A percentile compares a stretch with the other conserved stretches of the same genome.
phyloP scores from a whole-genome alignment of 2,329 filamentous ascomycete genomes.

The Colletotrichum sublineola region DNA sequence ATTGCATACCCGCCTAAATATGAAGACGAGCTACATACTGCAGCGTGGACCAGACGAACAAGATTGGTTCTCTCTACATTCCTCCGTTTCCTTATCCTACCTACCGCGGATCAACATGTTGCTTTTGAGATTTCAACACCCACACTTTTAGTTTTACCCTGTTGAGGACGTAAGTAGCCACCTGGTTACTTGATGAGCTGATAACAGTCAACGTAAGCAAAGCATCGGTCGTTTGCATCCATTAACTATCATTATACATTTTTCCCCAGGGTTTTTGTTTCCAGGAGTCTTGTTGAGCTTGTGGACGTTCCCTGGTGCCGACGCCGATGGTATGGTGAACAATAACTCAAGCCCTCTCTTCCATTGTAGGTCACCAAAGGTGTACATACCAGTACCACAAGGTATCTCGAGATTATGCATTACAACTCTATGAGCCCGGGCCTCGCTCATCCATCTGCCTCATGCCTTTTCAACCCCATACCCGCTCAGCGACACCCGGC shows the following conservation, averaged over 20 bases:
- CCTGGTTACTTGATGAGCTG: background rate
- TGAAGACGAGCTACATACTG: background rate
- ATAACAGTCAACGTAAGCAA: background rate
- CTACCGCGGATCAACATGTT: background rate
- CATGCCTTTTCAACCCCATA: background rate
- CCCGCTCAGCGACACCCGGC: slow-evolving; percentile 26
- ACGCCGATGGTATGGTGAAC: background rate
- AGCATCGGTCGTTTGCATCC: background rate
- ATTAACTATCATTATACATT: background rate
- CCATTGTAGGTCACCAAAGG: background rate
- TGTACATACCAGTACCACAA: background rate
- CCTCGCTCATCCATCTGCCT: too few species aligned
- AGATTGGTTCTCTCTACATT: background rate
- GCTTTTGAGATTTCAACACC: background rate
- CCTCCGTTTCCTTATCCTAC: background rate
- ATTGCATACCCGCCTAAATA: background rate
- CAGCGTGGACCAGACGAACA: background rate
- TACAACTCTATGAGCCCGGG: background rate
- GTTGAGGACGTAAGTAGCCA: background rate
- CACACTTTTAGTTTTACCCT: background rate
- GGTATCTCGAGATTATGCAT: background rate
- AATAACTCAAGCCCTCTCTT: background rate
- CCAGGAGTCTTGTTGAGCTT: background rate
- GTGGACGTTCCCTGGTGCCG: background rate
- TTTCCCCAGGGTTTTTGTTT: too few species aligned